Percentiles rank a stretch among this genome's conserved stretches.
Conservation (phyloP, 2,329 filamentous ascomycete genomes). For the Trichoderma sp. region DNA sequence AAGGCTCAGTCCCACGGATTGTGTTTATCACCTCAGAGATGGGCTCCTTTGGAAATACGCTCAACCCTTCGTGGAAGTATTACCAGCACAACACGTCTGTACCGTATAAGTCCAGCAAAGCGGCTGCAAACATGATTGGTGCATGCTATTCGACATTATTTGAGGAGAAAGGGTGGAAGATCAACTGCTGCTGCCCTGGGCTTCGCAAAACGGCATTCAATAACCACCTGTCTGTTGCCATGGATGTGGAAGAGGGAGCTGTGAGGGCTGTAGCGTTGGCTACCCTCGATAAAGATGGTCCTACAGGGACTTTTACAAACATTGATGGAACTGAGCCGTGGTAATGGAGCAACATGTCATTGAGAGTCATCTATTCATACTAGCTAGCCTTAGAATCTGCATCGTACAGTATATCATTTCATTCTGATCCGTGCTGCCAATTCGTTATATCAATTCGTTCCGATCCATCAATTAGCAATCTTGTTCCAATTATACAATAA, state of each 20-base stretch:
- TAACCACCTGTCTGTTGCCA: not conserved
- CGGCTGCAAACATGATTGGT: conserved; percentile 12
- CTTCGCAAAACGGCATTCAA: conserved; percentile 6
- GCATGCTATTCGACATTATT: conserved; percentile 2
- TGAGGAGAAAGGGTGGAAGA: not conserved
- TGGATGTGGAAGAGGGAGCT: conserved; percentile 14
- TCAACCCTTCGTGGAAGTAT: conserved; percentile 7
- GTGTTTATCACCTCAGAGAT: conserved; percentile 14
- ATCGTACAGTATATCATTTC: not conserved
- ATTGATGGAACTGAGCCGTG: conserved; percentile 14
- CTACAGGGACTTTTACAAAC: conserved; percentile 9
- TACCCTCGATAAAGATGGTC: not conserved
- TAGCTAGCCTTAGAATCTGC: not conserved
- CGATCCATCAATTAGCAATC: not conserved
- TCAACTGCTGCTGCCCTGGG: conserved; percentile 13
- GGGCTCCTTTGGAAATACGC: conserved; percentile 5
- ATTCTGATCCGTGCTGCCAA: not conserved
- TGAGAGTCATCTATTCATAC: not conserved
- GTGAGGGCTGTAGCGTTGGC: conserved; percentile 4
- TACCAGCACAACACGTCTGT: not conserved
- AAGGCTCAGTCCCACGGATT: conserved; percentile 5
- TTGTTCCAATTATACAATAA: not conserved
- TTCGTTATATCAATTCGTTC: not conserved
- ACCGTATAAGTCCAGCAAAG: conserved; percentile 15
- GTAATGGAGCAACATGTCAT: not conserved